phyloP scores from a whole-genome alignment of 495 filamentous ascomycete species.

The Bombardia bombarda region DNA sequence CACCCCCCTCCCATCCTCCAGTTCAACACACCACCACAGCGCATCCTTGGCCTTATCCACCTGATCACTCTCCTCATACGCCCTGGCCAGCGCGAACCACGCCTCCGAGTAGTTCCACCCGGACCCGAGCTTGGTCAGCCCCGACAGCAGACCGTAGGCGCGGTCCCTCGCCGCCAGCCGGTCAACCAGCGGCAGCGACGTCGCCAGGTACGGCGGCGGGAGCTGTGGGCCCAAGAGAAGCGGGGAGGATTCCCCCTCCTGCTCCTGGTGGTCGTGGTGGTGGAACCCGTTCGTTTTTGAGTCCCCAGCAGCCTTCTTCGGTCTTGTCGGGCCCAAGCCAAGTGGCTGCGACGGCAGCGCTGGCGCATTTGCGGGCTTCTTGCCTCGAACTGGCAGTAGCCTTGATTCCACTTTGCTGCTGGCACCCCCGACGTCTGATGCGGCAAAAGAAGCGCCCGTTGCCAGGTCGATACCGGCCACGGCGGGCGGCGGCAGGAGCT shows the following conservation, averaged over 20 bases:
- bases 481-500: conserved; percentile 38
- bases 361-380: conserved; percentile 12
- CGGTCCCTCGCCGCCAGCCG: conserved; percentile 79
- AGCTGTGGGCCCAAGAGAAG: conserved; percentile 20
- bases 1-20: conserved; percentile 58
- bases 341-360: conserved; percentile 30
- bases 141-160: conserved; percentile 71
- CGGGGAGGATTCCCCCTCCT: background rate
- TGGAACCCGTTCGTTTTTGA: too few relatives aligned
- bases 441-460: too few relatives aligned
- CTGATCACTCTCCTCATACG: conserved; percentile 78
- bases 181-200: conserved; percentile 57
- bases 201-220: conserved; percentile 36
- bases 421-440: background rate
- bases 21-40: conserved; percentile 69
- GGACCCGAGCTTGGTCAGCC: conserved; percentile 72
- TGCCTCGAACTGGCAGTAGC: conserved; percentile 3
- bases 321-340: conserved; percentile 25
- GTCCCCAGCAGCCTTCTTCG: too few relatives aligned
- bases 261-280: background rate
- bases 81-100: conserved; percentile 81
- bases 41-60: conserved; percentile 71
- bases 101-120: conserved; percentile 94
- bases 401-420: conserved; percentile 6
- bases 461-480: conserved; percentile 25